Evolutionary conservation across 805 yeast genomes (phyloP).

Genomic region (Nakazawaea pomicola): DNA sequence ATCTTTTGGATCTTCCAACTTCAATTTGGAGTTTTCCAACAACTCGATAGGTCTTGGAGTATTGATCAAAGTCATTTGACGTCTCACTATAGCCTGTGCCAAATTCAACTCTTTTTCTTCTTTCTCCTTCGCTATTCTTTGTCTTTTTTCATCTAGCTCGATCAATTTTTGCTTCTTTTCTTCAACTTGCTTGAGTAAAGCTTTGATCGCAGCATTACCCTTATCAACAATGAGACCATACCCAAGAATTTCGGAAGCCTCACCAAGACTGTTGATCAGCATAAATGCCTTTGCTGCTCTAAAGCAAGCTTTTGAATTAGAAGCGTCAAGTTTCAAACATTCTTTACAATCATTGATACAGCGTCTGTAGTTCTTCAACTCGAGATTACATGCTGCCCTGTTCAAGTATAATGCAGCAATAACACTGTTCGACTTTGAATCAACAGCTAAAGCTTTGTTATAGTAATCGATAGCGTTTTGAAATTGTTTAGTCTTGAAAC

Average conservation of each 20-base stretch:
- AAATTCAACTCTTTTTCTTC: slow-evolving; percentile 39
- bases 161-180: slow-evolving; percentile 21
- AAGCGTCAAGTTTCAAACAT: slow-evolving; percentile 60
- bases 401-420: slow-evolving; percentile 66
- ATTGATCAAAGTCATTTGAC: slow-evolving; percentile 48
- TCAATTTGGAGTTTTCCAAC: slow-evolving; percentile 45
- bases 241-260: slow-evolving; percentile 59
- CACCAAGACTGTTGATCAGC: slow-evolving; percentile 62
- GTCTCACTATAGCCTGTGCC: slow-evolving; percentile 52
- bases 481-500: slow-evolving; percentile 66
- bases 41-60: slow-evolving; percentile 53
- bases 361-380: slow-evolving; percentile 75
- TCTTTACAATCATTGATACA: slow-evolving; percentile 83
- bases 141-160: slow-evolving; percentile 24
- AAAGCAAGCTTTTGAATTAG: slow-evolving; percentile 77
- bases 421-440: slow-evolving; percentile 50
- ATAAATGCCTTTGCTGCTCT: slow-evolving; percentile 81
- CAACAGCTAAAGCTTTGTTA: slow-evolving; percentile 71
- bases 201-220: slow-evolving; percentile 50
- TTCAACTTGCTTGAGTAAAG: slow-evolving; percentile 36
- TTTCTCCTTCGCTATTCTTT: slow-evolving; percentile 33
- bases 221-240: slow-evolving; percentile 64
- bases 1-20: slow-evolving; percentile 61
- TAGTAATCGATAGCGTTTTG: slow-evolving; percentile 75
- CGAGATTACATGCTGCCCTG: slow-evolving; percentile 89